phyloP scores from a whole-genome alignment of 257 asterid genomes.

The Cynanchum wilfordii region DNA sequence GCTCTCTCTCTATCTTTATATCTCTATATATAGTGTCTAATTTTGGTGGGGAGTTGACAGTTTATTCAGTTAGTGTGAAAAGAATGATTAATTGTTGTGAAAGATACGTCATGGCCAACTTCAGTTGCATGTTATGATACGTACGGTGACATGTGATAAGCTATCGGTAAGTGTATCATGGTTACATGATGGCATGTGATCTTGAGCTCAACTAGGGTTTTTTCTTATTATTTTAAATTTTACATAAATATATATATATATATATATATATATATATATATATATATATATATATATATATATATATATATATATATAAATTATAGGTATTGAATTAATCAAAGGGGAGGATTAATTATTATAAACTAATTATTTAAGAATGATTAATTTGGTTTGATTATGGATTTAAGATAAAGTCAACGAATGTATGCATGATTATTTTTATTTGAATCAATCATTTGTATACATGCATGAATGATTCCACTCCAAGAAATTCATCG shows the following conservation, averaged over 20 bases:
- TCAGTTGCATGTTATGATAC: conserved; percentile 10
- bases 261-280: too few species aligned
- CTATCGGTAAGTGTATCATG: background rate
- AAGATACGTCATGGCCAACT: background rate
- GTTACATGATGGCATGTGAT: background rate
- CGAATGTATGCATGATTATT: background rate
- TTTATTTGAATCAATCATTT: too few species aligned
- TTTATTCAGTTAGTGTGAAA: background rate
- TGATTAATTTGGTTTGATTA: background rate
- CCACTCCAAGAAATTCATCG: background rate
- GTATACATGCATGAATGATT: background rate
- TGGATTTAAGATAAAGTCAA: background rate
- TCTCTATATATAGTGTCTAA: background rate
- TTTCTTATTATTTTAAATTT: too few species aligned
- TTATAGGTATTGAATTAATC: background rate
- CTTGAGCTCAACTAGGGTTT: background rate
- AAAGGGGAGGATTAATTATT: background rate
- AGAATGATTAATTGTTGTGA: background rate
- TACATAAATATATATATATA: too few species aligned
- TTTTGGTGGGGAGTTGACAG: background rate
- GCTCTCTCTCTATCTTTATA: too few species aligned
- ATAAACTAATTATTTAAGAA: background rate
- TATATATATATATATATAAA: too few species aligned
- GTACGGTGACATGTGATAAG: conserved; percentile 5
- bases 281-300: too few species aligned